phyloP scores from a whole-genome alignment of 495 filamentous ascomycete genomes.

The Penicillium lividum region DNA sequence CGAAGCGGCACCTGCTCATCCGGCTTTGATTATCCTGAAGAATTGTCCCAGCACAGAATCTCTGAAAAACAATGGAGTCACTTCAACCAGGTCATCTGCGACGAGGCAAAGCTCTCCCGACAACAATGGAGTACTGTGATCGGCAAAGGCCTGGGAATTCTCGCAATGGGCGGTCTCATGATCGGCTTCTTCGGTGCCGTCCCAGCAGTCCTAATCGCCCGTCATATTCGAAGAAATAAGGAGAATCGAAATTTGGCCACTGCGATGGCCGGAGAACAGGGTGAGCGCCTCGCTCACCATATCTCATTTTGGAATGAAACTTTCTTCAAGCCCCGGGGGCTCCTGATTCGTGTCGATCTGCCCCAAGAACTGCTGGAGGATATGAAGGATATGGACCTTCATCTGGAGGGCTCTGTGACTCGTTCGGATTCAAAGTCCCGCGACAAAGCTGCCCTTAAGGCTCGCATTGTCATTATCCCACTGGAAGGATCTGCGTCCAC shows the following conservation, averaged over 20 bases:
- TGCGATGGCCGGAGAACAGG: conserved; percentile 18
- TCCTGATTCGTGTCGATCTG: conserved; percentile 41
- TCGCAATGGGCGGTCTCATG: conserved; percentile 38
- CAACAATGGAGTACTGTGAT: conserved; percentile 37
- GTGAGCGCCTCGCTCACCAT: conserved; percentile 21
- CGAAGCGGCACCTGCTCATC: conserved; percentile 29
- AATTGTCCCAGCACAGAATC: conserved; percentile 25
- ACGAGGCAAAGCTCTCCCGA: conserved; percentile 34
- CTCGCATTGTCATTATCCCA: conserved; percentile 40
- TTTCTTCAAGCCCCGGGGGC: conserved; percentile 32
- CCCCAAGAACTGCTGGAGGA: conserved; percentile 32
- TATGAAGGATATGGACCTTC: conserved; percentile 29
- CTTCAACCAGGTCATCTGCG: conserved; percentile 33
- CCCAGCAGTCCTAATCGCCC: conserved; percentile 30
- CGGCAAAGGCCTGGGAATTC: conserved; percentile 34
- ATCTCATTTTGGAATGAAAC: conserved; percentile 37
- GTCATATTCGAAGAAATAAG: conserved; percentile 17
- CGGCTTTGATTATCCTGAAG: conserved; percentile 36
- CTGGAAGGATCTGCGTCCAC: conserved; percentile 5
- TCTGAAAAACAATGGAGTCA: conserved; percentile 28
- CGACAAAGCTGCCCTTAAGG: conserved; percentile 27
- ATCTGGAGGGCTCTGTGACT: background rate
- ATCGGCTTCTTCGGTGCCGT: conserved; percentile 35
- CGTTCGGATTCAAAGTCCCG: conserved; percentile 7
- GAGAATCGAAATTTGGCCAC: conserved; percentile 34